Conservation (phyloP, 2,329 filamentous ascomycete genomes). For the Apiospora kogelbergensis region DNA sequence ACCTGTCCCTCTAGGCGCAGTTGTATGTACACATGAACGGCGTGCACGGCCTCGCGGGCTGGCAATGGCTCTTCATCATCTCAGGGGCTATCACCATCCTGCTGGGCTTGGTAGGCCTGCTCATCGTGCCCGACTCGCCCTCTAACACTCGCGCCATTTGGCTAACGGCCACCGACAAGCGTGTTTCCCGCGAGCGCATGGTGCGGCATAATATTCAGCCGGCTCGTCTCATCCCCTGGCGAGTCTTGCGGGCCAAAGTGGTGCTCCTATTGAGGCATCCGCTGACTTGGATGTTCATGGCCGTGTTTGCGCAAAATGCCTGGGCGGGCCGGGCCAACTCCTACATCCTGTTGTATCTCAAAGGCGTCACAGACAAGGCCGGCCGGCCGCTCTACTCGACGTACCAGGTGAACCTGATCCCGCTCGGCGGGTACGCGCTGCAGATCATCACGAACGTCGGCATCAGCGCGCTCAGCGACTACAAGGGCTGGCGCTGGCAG, state of each 20-base stretch:
- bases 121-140: conserved; percentile 35
- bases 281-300: conserved; percentile 24
- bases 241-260: conserved; percentile 17
- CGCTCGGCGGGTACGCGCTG: conserved; percentile 25
- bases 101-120: conserved; percentile 39
- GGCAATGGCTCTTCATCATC: conserved; percentile 48
- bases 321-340: conserved; percentile 27
- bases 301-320: conserved; percentile 23
- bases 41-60: conserved; percentile 39
- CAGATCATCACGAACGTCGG: conserved; percentile 36
- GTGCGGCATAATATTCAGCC: conserved; percentile 17
- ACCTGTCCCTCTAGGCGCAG: background rate
- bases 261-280: conserved; percentile 18
- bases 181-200: conserved; percentile 19
- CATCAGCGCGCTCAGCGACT: conserved; percentile 36
- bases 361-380: conserved; percentile 18
- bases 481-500: conserved; percentile 41
- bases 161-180: conserved; percentile 17
- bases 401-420: conserved; percentile 26
- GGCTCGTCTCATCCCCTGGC: conserved; percentile 17
- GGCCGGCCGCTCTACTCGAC: conserved; percentile 20
- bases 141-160: conserved; percentile 23
- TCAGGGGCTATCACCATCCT: conserved; percentile 42
- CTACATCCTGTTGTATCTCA: conserved; percentile 27
- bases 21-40: conserved; percentile 35